Conservation (phyloP, 257 asterid genomes). For the Gardenia jasminoides region DNA sequence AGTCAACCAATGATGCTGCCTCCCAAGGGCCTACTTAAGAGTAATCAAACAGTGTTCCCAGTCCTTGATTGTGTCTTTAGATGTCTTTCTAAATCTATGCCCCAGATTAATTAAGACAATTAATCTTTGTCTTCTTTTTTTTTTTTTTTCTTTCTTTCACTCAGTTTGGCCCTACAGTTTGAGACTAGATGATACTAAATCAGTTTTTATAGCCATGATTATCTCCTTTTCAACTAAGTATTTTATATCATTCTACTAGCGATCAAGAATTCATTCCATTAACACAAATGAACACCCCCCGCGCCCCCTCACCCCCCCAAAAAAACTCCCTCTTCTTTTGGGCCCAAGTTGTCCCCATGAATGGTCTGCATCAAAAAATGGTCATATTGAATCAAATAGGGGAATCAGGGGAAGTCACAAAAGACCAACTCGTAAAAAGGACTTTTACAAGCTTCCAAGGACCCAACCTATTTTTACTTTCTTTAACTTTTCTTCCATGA, state of each 20-base stretch:
- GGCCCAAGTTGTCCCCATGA: slow-evolving; percentile 19
- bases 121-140: too few species aligned
- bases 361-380: slow-evolving; percentile 6
- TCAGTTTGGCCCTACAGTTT: slow-evolving; percentile 4
- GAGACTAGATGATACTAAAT: slow-evolving; percentile 17
- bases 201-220: slow-evolving; percentile 16
- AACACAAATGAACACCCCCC: slow-evolving; percentile 5
- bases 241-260: not conserved
- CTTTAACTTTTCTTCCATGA: not conserved
- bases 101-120: not conserved
- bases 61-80: slow-evolving; percentile 8
- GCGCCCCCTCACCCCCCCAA: too few species aligned
- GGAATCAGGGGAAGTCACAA: not conserved
- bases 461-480: not conserved
- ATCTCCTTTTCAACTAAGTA: slow-evolving; percentile 16
- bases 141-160: slow-evolving; percentile 3
- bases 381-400: not conserved
- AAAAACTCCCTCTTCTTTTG: not conserved
- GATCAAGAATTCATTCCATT: not conserved
- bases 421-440: not conserved
- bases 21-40: slow-evolving; percentile 14
- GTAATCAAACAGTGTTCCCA: slow-evolving; percentile 6
- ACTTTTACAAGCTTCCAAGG: slow-evolving; percentile 1
- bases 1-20: slow-evolving; percentile 39
- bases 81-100: not conserved